A percentile compares a stretch with the other conserved stretches of the same genome.
phyloP scores from a whole-genome alignment of 768 basidiomycete species.

The Saitozyma podzolica region DNA sequence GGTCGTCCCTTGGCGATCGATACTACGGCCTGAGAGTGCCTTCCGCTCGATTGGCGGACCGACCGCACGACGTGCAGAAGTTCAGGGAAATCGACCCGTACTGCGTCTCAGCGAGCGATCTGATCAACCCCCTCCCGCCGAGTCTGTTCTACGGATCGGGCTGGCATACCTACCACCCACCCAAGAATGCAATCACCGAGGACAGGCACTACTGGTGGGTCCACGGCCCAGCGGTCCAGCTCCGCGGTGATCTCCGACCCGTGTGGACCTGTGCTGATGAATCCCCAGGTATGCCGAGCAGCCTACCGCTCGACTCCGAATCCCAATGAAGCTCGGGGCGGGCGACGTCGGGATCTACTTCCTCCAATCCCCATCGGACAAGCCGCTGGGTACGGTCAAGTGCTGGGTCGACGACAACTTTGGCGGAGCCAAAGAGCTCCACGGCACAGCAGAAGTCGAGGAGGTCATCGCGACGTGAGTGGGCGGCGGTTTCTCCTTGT shows the following conservation, averaged over 20 bases:
- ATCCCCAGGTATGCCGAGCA: slow-evolving; percentile 64
- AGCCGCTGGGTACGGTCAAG: slow-evolving; percentile 63
- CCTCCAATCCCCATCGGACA: slow-evolving; percentile 66
- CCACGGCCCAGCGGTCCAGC: too few relatives aligned
- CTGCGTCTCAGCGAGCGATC: slow-evolving; percentile 94
- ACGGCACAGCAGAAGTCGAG: slow-evolving; percentile 70
- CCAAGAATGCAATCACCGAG: slow-evolving; percentile 57
- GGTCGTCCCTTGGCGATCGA: slow-evolving; percentile 43
- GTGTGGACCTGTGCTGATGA: too few relatives aligned
- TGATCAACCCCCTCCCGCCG: slow-evolving; percentile 94
- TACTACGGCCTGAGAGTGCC: slow-evolving; percentile 63
- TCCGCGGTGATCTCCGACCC: too few relatives aligned
- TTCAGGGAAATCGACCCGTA: slow-evolving; percentile 87
- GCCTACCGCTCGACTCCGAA: slow-evolving; percentile 75
- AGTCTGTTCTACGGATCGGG: slow-evolving; percentile 91
- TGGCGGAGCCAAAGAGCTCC: slow-evolving; percentile 69
- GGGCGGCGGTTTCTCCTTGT: slow-evolving; percentile 4
- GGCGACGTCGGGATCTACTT: slow-evolving; percentile 94
- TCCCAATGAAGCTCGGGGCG: slow-evolving; percentile 78
- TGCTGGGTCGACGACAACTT: slow-evolving; percentile 99
- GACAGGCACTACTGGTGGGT: slow-evolving; percentile 75
- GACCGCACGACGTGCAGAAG: slow-evolving; percentile 55
- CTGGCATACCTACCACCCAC: slow-evolving; percentile 78
- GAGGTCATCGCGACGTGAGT: slow-evolving; percentile 70
- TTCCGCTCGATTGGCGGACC: slow-evolving; percentile 65